Evolutionary conservation across 2,329 filamentous ascomycete genomes (phyloP), one percentile per base, ranked within the genome.

Genomic region (Colletotrichum chrysophilum): DNA sequence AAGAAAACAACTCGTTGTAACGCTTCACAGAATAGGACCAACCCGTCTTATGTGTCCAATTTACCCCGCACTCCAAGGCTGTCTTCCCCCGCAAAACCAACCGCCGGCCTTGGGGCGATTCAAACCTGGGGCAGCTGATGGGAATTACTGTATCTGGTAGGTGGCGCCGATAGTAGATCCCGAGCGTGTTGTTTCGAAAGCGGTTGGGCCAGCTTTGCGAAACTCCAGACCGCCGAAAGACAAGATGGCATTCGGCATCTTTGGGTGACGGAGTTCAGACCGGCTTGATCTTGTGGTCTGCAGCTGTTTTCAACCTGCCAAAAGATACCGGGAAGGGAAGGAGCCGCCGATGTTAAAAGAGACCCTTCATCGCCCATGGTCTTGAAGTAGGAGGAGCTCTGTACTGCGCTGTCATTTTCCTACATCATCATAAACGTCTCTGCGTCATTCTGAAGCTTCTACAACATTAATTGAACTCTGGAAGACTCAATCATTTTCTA

Each of bases 341-440:
- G 36, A n/a, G 18, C 30, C 65, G 65, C 70, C 70, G 70, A 64
- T 56, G 21, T 55, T 69, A 73, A 74, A 74, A 70, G 43, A 56
- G 66, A 8, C 66, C 64, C 64, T 30, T 34, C 36, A 34, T 61
- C 30, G 58, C 66, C 43, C 38, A 13, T 5, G 32, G 36, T 28
- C 43, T 43, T 12, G 8, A 60, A n/a, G 14, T 21, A 70, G 56
- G 7, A 28, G 28, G 18, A 56, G 65, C 18, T 55, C 16, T 30
- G 14, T 21, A 16, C 26, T 21, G 36, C 56, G 34, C 66, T 38
- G 32, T 26, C 28, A 13, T 18, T 68, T 10, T 61, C 21, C 14
- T 3, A 58, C 52, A 18, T 30, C 48, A 68, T 12, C 16, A n/a
- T 24, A 24, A 16, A 21, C 55, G 14, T 21, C n/a, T 52, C 43